phyloP scores from a whole-genome alignment of 192 early-diverging fungal genomes.

The Phlyctochytrium planicorne region DNA sequence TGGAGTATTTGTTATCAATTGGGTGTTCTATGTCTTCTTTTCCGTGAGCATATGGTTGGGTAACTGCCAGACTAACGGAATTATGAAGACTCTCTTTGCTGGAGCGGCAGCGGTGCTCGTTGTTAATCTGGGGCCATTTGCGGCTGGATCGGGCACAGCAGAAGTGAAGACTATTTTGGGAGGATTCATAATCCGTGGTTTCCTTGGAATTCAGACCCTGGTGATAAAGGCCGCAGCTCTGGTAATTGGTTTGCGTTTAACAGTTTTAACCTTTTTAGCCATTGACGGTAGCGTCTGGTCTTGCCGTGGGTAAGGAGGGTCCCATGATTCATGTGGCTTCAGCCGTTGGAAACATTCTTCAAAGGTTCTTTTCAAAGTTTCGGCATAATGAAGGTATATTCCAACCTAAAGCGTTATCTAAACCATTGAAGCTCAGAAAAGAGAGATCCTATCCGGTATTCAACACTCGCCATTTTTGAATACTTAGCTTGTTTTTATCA shows the following conservation, averaged over 20 bases:
- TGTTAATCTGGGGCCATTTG: slow-evolving; percentile 76
- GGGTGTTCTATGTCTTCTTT: slow-evolving; percentile 71
- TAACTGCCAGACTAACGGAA: slow-evolving; percentile 2
- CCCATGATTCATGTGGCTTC: slow-evolving; percentile 92
- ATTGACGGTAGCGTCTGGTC: slow-evolving; percentile 82
- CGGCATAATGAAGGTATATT: slow-evolving; percentile 75
- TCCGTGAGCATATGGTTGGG: slow-evolving; percentile 48
- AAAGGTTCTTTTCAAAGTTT: slow-evolving; percentile 87
- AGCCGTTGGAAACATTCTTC: slow-evolving; percentile 84
- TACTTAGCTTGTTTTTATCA: slow-evolving; percentile 8
- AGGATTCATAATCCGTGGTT: slow-evolving; percentile 89
- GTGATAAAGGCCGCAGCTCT: slow-evolving; percentile 83
- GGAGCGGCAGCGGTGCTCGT: slow-evolving; percentile 73
- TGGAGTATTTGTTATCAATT: slow-evolving; percentile 63
- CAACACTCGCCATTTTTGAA: slow-evolving; percentile 1
- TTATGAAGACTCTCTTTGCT: slow-evolving; percentile 65
- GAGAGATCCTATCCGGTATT: slow-evolving; percentile 82
- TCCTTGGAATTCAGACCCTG: slow-evolving; percentile 80
- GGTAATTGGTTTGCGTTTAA: slow-evolving; percentile 40
- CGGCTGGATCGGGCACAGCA: slow-evolving; percentile 92
- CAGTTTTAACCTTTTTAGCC: slow-evolving; percentile 39
- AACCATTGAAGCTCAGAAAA: slow-evolving; percentile 71
- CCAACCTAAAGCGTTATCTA: slow-evolving; percentile 33
- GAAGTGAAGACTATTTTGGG: slow-evolving; percentile 94
- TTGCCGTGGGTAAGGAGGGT: slow-evolving; percentile 94